Base-by-base conservation (phyloP, 208 protist genomes). In the Giardia duodenalis region DNA sequence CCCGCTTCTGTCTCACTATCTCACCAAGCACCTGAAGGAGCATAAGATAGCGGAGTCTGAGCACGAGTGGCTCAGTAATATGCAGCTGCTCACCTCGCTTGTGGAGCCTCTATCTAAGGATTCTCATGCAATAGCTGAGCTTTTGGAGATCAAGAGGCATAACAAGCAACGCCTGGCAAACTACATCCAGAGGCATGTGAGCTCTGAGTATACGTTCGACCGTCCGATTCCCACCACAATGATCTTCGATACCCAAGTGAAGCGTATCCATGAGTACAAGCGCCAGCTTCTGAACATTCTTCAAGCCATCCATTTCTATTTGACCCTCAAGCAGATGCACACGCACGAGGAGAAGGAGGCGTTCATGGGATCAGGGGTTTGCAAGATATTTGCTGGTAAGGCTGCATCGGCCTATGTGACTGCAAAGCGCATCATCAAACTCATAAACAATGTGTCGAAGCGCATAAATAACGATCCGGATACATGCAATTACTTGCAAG, bases 221-320 rank as follows among this genome's bases (percentile, higher is more conserved):
- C 88, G 96, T 67, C 92, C 93, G 39, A 88, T 97, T 19, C 48
- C 94, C 92, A 47, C 57, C 3, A 92, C 96, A 89, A 93, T 94
- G 43, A 48, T 97, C 30, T 97, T 96, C 92, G 96, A 97, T 94
- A 88, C 92, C 45, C 93, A 94, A 67, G 96, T 97, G 44, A 97
- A 97, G 95, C 93, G 96, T 88, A 97, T 97, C 93, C 96, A 97
- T 93, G 96, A 97, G 94, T 97, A 97, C 94, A 97, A 97, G 94
- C 92, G 96, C n/a, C 96, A 97, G 93, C 89, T 96, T 0, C 44
- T 97, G 0, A 97, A 97, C 88, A 95, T 97, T 48, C 93, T 97
- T 0, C 39, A 42, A 2, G 47, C 95, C 2, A 97, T 97, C 88
- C 67, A 93, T 88, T 87, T 93, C 30, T 97, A 97, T 90, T 46